Evolutionary conservation across 2,329 filamentous ascomycete genomes (phyloP).

Genomic region (Pseudogymnoascus sp.): DNA sequence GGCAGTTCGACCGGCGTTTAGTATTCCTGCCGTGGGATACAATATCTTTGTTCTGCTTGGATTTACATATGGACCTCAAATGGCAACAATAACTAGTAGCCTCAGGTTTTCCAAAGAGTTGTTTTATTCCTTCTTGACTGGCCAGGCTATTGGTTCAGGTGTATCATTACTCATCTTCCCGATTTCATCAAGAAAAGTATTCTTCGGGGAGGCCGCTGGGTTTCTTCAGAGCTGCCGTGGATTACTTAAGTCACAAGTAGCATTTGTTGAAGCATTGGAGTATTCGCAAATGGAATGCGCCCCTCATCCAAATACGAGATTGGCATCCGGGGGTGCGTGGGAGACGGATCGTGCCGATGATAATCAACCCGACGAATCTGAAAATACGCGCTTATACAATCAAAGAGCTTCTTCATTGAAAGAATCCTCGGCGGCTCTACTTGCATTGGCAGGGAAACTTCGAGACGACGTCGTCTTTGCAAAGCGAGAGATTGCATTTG

Average conservation of each 20-base stretch:
- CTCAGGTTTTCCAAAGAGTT: slow-evolving; percentile 47
- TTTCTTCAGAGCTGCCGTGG: slow-evolving; percentile 50
- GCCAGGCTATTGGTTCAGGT: slow-evolving; percentile 46
- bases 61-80: slow-evolving; percentile 51
- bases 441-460: slow-evolving; percentile 56
- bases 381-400: not conserved
- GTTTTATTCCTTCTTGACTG: slow-evolving; percentile 46
- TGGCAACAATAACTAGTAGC: slow-evolving; percentile 47
- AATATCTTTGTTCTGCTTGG: slow-evolving; percentile 59
- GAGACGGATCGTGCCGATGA: not conserved
- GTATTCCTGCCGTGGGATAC: slow-evolving; percentile 61
- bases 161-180: slow-evolving; percentile 60
- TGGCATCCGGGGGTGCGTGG: not conserved
- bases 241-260: slow-evolving; percentile 50
- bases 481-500: slow-evolving; percentile 63
- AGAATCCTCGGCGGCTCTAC: slow-evolving; percentile 42
- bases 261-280: slow-evolving; percentile 34
- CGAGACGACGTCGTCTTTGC: slow-evolving; percentile 60
- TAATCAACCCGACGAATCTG: not conserved
- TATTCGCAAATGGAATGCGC: slow-evolving; percentile 50
- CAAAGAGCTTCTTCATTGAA: slow-evolving; percentile 27
- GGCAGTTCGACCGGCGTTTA: slow-evolving; percentile 57
- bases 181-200: slow-evolving; percentile 54
- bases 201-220: slow-evolving; percentile 51
- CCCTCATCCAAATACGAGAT: slow-evolving; percentile 24